Base-by-base conservation (phyloP, 2,329 filamentous ascomycete genomes). In the Colletotrichum eleusines region DNA sequence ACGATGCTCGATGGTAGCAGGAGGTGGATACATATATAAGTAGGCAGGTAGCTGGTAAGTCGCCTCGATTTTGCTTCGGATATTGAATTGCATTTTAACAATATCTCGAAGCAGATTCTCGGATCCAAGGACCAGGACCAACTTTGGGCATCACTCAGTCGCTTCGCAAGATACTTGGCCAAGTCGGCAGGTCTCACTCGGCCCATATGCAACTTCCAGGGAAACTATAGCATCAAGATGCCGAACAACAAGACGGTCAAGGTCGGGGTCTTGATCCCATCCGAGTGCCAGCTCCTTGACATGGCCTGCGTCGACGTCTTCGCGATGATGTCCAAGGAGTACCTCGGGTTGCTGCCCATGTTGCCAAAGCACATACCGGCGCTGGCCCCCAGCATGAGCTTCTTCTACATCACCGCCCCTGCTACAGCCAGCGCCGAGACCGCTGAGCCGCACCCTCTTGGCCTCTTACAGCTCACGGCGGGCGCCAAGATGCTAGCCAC, bases 261-360 rank as follows among this genome's bases (percentile, higher is more conserved):
- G 51, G 81, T 88, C 59, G 87, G 86, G 28, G 85, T 89, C 66
- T 87, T 86, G 75, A 78, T 87, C 59, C 85, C 86, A 2, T 72
- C 74, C 2, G 79, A 80, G 1, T 80, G 81, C 14, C 86, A 89
- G 72, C 76, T 86, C 11, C 82, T 88, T 23, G 87, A 89, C 75
- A 74, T 81, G 5, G 86, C 86, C 12, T 83, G 83, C 59, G 79
- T 87, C 63, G 86, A 88, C 76, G 77, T 87, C 61, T 80, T 89
- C 23, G 83, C 79, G 40, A 80, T 79, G 72, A 81, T 87, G 77
- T 82, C 81, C 67, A 78, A 81, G 67, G 80, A 84, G 59, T 88
- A 88, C 74, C 73, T 88, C 20, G 65, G 73, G 1, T 23, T 50
- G 42, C 58, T 70, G 50, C 53, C 63, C 8, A 38, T 70, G 31